Percentiles rank a stretch among this genome's conserved stretches.
phyloP scores from a whole-genome alignment of 257 asterid species.

The Linaria vulgaris region DNA sequence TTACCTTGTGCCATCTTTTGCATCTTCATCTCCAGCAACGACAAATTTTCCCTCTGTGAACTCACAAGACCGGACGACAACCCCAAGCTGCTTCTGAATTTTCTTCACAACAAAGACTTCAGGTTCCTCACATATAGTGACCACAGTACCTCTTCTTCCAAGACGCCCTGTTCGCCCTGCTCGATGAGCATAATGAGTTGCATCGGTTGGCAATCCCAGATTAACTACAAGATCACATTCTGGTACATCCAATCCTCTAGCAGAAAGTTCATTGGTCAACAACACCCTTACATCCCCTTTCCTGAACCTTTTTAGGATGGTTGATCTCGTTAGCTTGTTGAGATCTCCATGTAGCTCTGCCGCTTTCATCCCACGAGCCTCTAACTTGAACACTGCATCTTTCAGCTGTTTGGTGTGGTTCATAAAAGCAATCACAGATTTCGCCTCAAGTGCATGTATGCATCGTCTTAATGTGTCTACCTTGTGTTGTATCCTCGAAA shows the following conservation, averaged over 20 bases:
- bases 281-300: slow-evolving; percentile 79
- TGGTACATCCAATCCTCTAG: slow-evolving; percentile 91
- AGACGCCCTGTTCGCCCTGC: slow-evolving; percentile 97
- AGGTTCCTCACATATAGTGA: slow-evolving; percentile 78
- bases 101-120: slow-evolving; percentile 84
- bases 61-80: slow-evolving; percentile 60
- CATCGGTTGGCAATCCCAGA: slow-evolving; percentile 85
- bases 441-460: slow-evolving; percentile 78
- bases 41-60: slow-evolving; percentile 78
- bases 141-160: slow-evolving; percentile 83
- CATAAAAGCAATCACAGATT: slow-evolving; percentile 88
- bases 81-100: slow-evolving; percentile 83
- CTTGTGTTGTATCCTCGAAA: slow-evolving; percentile 85
- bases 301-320: slow-evolving; percentile 71
- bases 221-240: slow-evolving; percentile 98
- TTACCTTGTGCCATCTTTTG: slow-evolving; percentile 24
- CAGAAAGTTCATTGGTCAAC: slow-evolving; percentile 90
- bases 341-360: slow-evolving; percentile 94
- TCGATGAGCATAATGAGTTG: slow-evolving; percentile 88
- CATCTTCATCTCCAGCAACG: slow-evolving; percentile 48
- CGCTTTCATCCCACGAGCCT: slow-evolving; percentile 91
- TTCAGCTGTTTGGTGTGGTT: slow-evolving; percentile 82
- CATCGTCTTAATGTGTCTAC: slow-evolving; percentile 83
- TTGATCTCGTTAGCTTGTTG: slow-evolving; percentile 72
- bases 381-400: slow-evolving; percentile 80